Evolutionary conservation across 2,329 filamentous ascomycete genomes (phyloP).

Genomic region (Botryotinia globosa): DNA sequence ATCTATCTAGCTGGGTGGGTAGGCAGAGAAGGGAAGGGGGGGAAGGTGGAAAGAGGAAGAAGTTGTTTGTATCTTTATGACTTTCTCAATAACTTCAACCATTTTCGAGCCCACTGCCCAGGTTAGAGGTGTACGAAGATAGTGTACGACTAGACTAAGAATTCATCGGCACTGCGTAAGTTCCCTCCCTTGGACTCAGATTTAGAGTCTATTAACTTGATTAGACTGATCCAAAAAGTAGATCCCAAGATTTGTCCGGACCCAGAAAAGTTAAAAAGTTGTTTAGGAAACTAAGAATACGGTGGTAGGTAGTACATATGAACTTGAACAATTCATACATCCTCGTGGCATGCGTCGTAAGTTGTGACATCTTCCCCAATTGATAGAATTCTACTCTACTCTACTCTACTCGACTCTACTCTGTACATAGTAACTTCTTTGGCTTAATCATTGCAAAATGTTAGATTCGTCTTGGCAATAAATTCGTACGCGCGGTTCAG

Average conservation of each 20-base stretch:
- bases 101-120: not conserved
- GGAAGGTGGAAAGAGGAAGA: not conserved
- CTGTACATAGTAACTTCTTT: not conserved
- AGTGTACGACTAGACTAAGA: not conserved
- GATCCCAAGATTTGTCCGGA: not conserved
- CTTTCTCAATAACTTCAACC: not conserved
- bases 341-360: constrained; percentile 16
- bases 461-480: not conserved
- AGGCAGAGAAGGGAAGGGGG: not conserved
- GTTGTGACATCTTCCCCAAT: not conserved
- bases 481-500: constrained; percentile 7
- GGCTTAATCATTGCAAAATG: not conserved
- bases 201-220: not conserved
- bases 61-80: not conserved
- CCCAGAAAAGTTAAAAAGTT: not conserved
- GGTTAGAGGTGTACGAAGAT: not conserved
- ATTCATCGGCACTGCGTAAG: not conserved
- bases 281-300: not conserved
- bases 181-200: not conserved
- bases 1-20: not conserved
- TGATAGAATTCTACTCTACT: not conserved
- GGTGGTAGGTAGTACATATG: not conserved
- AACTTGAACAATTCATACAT: not conserved
- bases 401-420: not conserved
- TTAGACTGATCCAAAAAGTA: not conserved